A percentile compares a stretch with the other conserved stretches of the same genome.
These are phyloP conservation scores for Globisporangium nunn DNA, from an alignment of 352 stramenopile genomes.

Conservation along the genomic window DNA sequence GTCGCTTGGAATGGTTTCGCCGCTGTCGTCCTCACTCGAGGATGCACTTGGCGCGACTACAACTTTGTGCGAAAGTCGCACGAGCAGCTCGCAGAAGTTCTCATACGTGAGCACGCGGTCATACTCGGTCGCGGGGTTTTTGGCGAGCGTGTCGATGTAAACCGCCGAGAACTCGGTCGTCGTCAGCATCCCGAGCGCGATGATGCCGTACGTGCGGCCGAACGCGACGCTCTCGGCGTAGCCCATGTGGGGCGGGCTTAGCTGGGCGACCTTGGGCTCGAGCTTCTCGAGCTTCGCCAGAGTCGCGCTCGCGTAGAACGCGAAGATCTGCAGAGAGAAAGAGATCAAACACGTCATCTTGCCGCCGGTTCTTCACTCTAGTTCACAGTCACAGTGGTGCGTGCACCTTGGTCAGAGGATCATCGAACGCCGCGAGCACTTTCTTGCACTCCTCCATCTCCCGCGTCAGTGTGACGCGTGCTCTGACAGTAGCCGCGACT, in stretches of 20 bases:
- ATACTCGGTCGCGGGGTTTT: conserved; percentile 39
- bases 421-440: conserved; percentile 49
- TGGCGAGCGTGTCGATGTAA: conserved; percentile 72
- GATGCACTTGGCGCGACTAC: conserved; percentile 6
- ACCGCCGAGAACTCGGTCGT: conserved; percentile 69
- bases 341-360: neutral
- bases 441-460: conserved; percentile 68
- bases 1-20: conserved; percentile 23
- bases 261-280: conserved; percentile 39
- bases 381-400: neutral
- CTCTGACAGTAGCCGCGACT: conserved; percentile 15
- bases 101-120: conserved; percentile 58
- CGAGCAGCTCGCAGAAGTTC: conserved; percentile 59
- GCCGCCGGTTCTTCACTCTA: too few relatives aligned
- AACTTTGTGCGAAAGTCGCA: conserved; percentile 47
- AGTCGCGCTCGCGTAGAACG: conserved; percentile 40
- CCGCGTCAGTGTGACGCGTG: conserved; percentile 30
- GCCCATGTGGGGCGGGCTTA: conserved; percentile 46
- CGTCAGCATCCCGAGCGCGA: conserved; percentile 65
- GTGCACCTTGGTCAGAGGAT: conserved; percentile 43
- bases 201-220: conserved; percentile 64
- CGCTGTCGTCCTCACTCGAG: neutral
- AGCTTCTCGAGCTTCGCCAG: conserved; percentile 62
- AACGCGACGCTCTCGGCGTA: conserved; percentile 70
- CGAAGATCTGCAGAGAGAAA: conserved; percentile 32